A percentile compares a stretch with the other conserved stretches of the same genome.
These are phyloP conservation scores for Hypoxylon lenormandii DNA, from an alignment of 495 filamentous ascomycete species.

Conservation along the genomic window DNA sequence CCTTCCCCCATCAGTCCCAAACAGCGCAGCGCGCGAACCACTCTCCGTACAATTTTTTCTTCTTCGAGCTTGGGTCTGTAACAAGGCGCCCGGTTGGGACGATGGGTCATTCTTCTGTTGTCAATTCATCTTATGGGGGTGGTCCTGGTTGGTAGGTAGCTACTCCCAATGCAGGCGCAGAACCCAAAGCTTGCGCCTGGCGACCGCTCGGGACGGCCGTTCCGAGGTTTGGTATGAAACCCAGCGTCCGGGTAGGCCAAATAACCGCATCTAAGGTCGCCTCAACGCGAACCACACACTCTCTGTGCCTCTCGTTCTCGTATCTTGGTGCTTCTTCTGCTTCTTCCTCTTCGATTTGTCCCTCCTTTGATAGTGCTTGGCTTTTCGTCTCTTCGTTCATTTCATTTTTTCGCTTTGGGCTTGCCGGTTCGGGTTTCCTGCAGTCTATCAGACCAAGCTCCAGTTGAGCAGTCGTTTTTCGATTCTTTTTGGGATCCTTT, in stretches of 20 bases:
- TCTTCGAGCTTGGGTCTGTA: conserved; percentile 18
- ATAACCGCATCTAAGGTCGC: conserved; percentile 10
- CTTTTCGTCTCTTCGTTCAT: conserved; percentile 8
- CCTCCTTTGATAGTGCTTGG: conserved; percentile 32
- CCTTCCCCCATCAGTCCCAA: conserved; percentile 17
- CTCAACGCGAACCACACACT: background rate
- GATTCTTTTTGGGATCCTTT: background rate
- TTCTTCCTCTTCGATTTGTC: conserved; percentile 7
- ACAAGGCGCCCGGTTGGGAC: conserved; percentile 13
- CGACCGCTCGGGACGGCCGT: conserved; percentile 31
- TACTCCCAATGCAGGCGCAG: background rate
- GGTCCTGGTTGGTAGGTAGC: background rate
- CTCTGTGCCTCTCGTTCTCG: conserved; percentile 3
- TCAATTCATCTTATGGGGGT: background rate
- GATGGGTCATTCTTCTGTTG: too few species aligned
- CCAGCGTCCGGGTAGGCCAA: background rate
- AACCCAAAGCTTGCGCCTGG: conserved; percentile 1
- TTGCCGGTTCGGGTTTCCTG: conserved; percentile 43
- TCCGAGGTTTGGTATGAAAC: conserved; percentile 27
- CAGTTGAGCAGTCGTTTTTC: conserved; percentile 15
- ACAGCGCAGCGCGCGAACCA: conserved; percentile 6
- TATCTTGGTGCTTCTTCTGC: conserved; percentile 15
- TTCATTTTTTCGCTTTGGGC: conserved; percentile 8
- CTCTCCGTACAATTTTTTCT: background rate
- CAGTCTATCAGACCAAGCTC: conserved; percentile 17